Evolutionary conservation across 768 basidiomycete genomes (phyloP).

Genomic region (Leccinellum albellum): DNA sequence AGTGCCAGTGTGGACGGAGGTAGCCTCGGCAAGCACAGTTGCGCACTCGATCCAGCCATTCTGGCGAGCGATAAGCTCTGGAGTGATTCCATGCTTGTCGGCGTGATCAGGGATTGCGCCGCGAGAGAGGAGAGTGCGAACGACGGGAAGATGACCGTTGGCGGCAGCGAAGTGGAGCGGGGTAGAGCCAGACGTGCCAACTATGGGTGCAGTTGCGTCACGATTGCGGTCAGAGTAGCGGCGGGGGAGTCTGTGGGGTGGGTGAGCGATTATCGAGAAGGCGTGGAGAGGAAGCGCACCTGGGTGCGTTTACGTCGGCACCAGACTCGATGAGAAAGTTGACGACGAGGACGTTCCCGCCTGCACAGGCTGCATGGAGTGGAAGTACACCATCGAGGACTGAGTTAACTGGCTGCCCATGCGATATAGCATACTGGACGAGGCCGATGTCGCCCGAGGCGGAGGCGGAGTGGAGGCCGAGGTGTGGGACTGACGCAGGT

Average conservation of each 20-base stretch:
- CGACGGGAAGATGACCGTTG: constrained; percentile 80
- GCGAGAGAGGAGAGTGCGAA: constrained; percentile 74
- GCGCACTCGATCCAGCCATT: constrained; percentile 81
- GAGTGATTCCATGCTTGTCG: constrained; percentile 91
- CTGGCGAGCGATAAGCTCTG: constrained; percentile 76
- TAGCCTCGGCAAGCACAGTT: constrained; percentile 65
- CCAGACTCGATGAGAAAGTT: constrained; percentile 86
- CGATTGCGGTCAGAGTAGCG: constrained; percentile 71
- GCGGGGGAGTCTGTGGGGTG: constrained; percentile 53
- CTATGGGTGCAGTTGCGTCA: constrained; percentile 63
- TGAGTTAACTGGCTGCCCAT: constrained; percentile 95
- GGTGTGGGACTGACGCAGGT: constrained; percentile 57
- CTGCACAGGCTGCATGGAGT: constrained; percentile 90
- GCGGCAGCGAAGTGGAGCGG: constrained; percentile 97
- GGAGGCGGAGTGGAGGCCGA: constrained; percentile 74
- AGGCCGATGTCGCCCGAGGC: constrained; percentile 87
- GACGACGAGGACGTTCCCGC: constrained; percentile 86
- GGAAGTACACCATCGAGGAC: constrained; percentile 96
- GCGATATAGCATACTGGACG: constrained; percentile 86
- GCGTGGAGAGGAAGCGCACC: constrained; percentile 44
- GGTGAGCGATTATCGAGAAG: constrained; percentile 8
- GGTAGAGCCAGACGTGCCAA: constrained; percentile 84
- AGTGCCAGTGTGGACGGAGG: constrained; percentile 26
- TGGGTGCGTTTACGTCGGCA: constrained; percentile 96
- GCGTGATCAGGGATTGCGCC: constrained; percentile 78